These are phyloP conservation scores for Nakazawaea sp. DNA, from an alignment of 805 yeast species.

Conservation along the genomic window DNA sequence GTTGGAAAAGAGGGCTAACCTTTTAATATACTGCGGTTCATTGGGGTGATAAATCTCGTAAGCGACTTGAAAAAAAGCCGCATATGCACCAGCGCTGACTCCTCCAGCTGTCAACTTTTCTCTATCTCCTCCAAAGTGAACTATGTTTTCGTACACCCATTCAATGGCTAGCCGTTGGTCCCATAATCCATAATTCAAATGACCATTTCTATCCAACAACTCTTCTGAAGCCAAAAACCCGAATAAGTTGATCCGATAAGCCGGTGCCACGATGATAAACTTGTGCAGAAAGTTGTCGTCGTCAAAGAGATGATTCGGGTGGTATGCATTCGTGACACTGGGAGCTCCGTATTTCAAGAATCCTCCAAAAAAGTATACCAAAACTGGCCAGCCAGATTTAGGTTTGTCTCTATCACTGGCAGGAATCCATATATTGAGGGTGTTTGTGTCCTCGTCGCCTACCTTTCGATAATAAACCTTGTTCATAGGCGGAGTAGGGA, in stretches of 20 bases:
- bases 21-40: slow-evolving; percentile 30
- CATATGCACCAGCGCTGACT: slow-evolving; percentile 39
- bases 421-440: slow-evolving; percentile 33
- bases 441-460: slow-evolving; percentile 26
- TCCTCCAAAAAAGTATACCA: slow-evolving; percentile 36
- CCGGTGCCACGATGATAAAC: slow-evolving; percentile 28
- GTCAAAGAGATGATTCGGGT: slow-evolving; percentile 19
- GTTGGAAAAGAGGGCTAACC: slow-evolving; percentile 29
- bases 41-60: slow-evolving; percentile 35
- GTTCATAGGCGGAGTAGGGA: slow-evolving; percentile 18
- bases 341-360: slow-evolving; percentile 31
- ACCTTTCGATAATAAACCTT: slow-evolving; percentile 12
- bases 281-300: slow-evolving; percentile 23
- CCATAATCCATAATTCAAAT: slow-evolving; percentile 32
- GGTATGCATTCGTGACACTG: slow-evolving; percentile 13
- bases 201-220: slow-evolving; percentile 22
- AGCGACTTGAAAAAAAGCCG: slow-evolving; percentile 33
- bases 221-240: slow-evolving; percentile 32
- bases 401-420: slow-evolving; percentile 23
- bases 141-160: slow-evolving; percentile 37
- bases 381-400: slow-evolving; percentile 34
- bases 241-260: slow-evolving; percentile 34
- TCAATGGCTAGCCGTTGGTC: slow-evolving; percentile 40
- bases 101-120: slow-evolving; percentile 36
- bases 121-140: slow-evolving; percentile 40